phyloP scores from a whole-genome alignment of 2,329 filamentous ascomycete species.

The Hymenoscyphus albidus region DNA sequence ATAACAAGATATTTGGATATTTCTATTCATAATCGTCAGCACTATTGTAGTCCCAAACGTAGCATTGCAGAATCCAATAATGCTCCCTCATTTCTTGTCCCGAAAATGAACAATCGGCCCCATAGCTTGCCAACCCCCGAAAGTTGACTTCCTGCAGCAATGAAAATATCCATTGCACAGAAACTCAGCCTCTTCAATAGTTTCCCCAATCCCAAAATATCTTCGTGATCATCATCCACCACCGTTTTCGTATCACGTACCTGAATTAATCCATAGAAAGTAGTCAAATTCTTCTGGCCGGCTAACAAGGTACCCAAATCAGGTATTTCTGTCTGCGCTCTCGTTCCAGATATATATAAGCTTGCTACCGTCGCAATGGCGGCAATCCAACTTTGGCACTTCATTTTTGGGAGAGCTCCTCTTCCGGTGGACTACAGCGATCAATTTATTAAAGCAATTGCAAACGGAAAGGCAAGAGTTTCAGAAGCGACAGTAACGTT shows the following conservation, averaged over 20 bases:
- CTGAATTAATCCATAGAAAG: conserved; percentile 43
- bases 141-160: not conserved
- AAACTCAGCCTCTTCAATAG: not conserved
- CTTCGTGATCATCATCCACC: not conserved
- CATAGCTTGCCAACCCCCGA: not conserved
- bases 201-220: not conserved
- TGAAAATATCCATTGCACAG: not conserved
- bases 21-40: conserved; percentile 35
- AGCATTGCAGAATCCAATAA: not conserved
- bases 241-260: conserved; percentile 28
- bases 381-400: conserved; percentile 20
- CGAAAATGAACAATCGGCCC: not conserved
- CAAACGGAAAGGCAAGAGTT: not conserved
- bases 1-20: conserved; percentile 44
- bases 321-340: conserved; percentile 18
- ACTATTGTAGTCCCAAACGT: not conserved
- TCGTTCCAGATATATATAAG: conserved; percentile 15
- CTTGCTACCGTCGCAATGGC: conserved; percentile 17
- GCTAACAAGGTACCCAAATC: conserved; percentile 42
- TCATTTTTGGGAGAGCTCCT: conserved; percentile 13
- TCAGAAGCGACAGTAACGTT: not conserved
- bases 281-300: conserved; percentile 41
- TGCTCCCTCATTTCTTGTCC: not conserved
- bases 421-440: conserved; percentile 1
- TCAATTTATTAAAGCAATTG: not conserved